Evolutionary conservation across 208 protist species (phyloP), one percentile per base, ranked within the genome.

Genomic region (Trypanosoma platydactyli): DNA sequence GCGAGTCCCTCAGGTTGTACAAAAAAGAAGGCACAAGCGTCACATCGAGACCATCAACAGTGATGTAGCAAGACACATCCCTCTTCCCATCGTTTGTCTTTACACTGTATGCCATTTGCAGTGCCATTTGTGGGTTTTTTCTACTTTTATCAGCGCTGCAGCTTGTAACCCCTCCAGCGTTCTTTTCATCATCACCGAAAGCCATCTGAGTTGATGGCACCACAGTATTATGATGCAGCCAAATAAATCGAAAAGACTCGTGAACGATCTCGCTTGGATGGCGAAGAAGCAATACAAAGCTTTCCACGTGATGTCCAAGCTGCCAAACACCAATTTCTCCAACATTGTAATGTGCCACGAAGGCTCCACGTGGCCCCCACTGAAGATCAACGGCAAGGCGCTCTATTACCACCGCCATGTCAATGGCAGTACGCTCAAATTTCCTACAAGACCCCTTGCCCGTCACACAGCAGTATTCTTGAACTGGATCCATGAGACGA

Each of bases 11-110:
- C 13, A 78, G 22, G 48, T 73, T 68, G 51, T 76, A 86, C 33
- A 81, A 63, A 64, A 79, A 81, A 44, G 52, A 70, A 2, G 80
- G 80, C 18, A 77, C 71, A n/a, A 74, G 41, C 4, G 55, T 55
- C 4, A 81, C 41, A 30, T 82, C 61, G 0, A 86, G 1, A 20
- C 20, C 16, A 46, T 58, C 60, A 42, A 80, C 22, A 11, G 24
- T 33, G 12, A 64, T 51, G 35, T 16, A 24, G 52, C 53, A 40
- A 45, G 13, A 38, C 15, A 55, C 53, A 49, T 3, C 49, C 49
- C 48, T 66, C 38, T 44, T 18, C 29, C 61, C 61, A 45, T 33
- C 38, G 11, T 66, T 20, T 22, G 5, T 33, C 12, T 2, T 46
- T 18, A 66, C 49, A 24, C 12, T 7, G 52, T 66, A 66, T 20